phyloP scores from a whole-genome alignment of 2,329 filamentous ascomycete species.

The Cladosporium sp. region DNA sequence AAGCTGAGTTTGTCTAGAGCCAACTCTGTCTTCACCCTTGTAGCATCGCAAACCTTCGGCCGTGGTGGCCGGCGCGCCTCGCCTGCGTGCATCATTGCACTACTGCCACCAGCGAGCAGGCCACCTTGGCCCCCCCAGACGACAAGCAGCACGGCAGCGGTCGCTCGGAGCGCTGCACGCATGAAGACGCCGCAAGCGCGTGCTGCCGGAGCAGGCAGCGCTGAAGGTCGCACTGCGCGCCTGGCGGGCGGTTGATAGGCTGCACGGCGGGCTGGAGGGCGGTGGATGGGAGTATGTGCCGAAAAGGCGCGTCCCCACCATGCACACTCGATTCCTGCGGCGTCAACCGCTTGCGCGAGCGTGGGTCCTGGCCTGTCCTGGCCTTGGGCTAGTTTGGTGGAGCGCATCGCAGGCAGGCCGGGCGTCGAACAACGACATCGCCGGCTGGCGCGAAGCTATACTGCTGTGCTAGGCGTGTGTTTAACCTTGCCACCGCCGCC shows the following conservation, averaged over 20 bases:
- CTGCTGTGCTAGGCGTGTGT: slow-evolving; percentile 10
- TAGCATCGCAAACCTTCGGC: background rate
- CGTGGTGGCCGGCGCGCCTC: slow-evolving; percentile 6
- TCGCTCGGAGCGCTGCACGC: background rate
- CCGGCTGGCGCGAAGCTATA: background rate
- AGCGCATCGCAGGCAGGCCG: background rate
- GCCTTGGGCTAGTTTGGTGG: no score
- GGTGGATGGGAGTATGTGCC: background rate
- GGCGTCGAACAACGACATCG: background rate
- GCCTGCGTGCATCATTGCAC: slow-evolving; percentile 4
- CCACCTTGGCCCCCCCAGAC: background rate
- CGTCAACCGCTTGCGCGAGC: slow-evolving; percentile 1
- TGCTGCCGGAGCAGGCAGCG: slow-evolving; percentile 1
- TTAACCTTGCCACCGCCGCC: slow-evolving; percentile 6
- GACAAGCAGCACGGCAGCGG: background rate
- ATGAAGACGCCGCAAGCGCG: slow-evolving; percentile 10
- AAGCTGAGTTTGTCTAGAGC: slow-evolving; percentile 10
- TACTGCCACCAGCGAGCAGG: no score
- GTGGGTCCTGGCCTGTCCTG: no score
- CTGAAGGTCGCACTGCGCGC: background rate
- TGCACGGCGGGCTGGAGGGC: background rate
- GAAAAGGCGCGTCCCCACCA: slow-evolving; percentile 6
- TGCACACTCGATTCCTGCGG: slow-evolving; percentile 5
- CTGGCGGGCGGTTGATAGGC: slow-evolving; percentile 1
- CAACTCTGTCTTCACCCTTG: slow-evolving; percentile 10